Percentiles rank a stretch among this genome's conserved stretches.
phyloP scores from a whole-genome alignment of 2,329 filamentous ascomycete genomes.

The Ciborinia camelliae region DNA sequence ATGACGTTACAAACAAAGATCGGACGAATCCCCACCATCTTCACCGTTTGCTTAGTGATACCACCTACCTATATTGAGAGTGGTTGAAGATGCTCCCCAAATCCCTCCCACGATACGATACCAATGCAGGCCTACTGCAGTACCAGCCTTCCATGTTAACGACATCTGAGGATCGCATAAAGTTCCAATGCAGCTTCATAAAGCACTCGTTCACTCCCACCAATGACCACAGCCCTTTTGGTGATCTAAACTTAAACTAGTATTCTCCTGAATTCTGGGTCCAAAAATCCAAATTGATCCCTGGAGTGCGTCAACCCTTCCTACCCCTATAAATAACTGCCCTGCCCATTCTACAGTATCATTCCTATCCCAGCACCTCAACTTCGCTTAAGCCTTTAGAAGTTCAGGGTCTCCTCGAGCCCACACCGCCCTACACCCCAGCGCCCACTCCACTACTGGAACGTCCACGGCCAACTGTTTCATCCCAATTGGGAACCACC shows the following conservation, averaged over 20 bases:
- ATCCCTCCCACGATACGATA: background rate
- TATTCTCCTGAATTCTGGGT: conserved; percentile 2
- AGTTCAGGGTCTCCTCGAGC: background rate
- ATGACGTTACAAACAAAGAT: no score
- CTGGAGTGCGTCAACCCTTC: background rate
- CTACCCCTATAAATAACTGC: background rate
- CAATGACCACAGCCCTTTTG: background rate
- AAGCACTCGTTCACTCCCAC: background rate
- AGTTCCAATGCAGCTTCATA: background rate
- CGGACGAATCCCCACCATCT: background rate
- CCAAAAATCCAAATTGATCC: background rate
- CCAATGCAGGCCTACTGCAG: background rate
- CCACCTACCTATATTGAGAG: no score
- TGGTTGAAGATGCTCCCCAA: background rate
- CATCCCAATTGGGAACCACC: background rate
- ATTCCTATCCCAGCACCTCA: background rate
- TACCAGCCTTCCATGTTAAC: background rate
- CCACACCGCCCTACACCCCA: background rate
- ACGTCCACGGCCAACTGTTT: conserved; percentile 14
- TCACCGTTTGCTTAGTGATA: background rate
- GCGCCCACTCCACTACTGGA: background rate
- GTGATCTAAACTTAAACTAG: background rate
- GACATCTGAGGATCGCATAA: background rate
- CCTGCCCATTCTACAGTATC: no score
- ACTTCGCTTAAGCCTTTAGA: no score